A percentile compares a stretch with the other conserved stretches of the same genome.
phyloP scores from a whole-genome alignment of 1,139 yeast genomes.

The Debaryomycetaceae sp. region DNA sequence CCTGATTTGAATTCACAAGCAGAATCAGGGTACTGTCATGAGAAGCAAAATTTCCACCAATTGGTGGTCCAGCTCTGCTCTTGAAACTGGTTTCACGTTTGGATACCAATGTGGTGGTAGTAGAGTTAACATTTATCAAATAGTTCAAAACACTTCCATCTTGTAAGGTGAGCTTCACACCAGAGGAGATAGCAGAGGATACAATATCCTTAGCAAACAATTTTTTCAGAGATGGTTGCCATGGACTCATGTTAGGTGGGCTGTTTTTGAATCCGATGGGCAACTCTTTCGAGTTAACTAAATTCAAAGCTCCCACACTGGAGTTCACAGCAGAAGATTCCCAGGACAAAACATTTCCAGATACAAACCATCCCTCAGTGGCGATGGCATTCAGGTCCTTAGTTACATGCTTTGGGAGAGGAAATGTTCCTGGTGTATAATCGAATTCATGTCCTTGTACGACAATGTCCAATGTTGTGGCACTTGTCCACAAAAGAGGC shows the following conservation, averaged over 20 bases:
- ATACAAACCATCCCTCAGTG: slow-evolving; percentile 12
- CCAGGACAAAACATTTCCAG: slow-evolving; percentile 17
- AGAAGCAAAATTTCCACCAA: slow-evolving; percentile 7
- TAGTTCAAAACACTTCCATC: slow-evolving; percentile 10
- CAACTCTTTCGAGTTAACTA: slow-evolving; percentile 8
- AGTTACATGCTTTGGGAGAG: slow-evolving; percentile 11
- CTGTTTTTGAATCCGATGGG: slow-evolving; percentile 12
- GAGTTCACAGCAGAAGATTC: slow-evolving; percentile 9
- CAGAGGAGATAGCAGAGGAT: slow-evolving; percentile 10
- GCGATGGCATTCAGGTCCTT: slow-evolving; percentile 8
- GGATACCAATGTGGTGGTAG: slow-evolving; percentile 10
- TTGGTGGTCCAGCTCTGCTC: slow-evolving; percentile 14
- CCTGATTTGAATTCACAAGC: slow-evolving; percentile 1
- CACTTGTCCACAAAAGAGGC: slow-evolving; percentile 28
- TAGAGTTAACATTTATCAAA: slow-evolving; percentile 10
- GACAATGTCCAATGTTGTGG: slow-evolving; percentile 16
- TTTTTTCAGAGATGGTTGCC: slow-evolving; percentile 13
- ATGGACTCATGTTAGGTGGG: slow-evolving; percentile 15
- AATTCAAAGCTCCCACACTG: slow-evolving; percentile 9
- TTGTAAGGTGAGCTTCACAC: slow-evolving; percentile 12
- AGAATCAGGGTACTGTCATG: not conserved
- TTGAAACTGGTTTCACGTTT: slow-evolving; percentile 10
- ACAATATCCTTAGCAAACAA: slow-evolving; percentile 11
- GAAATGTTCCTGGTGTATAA: slow-evolving; percentile 14
- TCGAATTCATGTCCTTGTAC: slow-evolving; percentile 19